Percentiles rank a stretch among this genome's conserved stretches.
These are phyloP conservation scores for Infundibulicybe gibba DNA, from an alignment of 768 basidiomycete species.

Conservation along the genomic window DNA sequence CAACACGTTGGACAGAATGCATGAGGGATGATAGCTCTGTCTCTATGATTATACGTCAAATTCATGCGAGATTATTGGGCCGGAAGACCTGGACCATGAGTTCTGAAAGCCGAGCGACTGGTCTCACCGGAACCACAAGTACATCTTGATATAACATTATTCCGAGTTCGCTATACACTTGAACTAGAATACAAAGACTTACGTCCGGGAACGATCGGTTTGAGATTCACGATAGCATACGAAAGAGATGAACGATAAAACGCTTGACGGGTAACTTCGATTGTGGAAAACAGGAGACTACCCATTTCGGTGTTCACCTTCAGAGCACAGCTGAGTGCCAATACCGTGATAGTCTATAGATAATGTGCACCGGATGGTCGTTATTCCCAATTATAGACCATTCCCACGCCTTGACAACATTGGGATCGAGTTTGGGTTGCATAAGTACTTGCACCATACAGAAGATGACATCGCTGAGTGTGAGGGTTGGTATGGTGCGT, in stretches of 20 bases:
- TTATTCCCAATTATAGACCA: no score
- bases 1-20: constrained; percentile 73
- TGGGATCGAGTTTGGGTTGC: no score
- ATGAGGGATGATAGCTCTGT: constrained; percentile 81
- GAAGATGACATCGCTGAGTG: no score
- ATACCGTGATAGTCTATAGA: no score
- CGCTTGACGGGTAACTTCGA: constrained; percentile 73
- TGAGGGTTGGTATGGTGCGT: no score
- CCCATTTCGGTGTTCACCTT: constrained; percentile 19
- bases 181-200: constrained; percentile 30
- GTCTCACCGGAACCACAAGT: constrained; percentile 54
- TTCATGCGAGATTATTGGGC: neutral
- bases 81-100: constrained; percentile 33
- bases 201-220: constrained; percentile 94
- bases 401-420: neutral
- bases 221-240: constrained; percentile 91
- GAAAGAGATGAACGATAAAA: constrained; percentile 70
- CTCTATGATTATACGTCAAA: constrained; percentile 18
- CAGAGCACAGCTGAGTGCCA: neutral
- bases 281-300: constrained; percentile 65
- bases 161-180: neutral
- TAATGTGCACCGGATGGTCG: no score
- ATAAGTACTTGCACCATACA: no score
- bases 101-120: constrained; percentile 54
- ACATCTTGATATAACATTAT: constrained; percentile 40